A percentile compares a stretch with the other conserved stretches of the same genome.
Conservation (phyloP, 2,329 filamentous ascomycete genomes). For the Fusarium sarcochroum region DNA sequence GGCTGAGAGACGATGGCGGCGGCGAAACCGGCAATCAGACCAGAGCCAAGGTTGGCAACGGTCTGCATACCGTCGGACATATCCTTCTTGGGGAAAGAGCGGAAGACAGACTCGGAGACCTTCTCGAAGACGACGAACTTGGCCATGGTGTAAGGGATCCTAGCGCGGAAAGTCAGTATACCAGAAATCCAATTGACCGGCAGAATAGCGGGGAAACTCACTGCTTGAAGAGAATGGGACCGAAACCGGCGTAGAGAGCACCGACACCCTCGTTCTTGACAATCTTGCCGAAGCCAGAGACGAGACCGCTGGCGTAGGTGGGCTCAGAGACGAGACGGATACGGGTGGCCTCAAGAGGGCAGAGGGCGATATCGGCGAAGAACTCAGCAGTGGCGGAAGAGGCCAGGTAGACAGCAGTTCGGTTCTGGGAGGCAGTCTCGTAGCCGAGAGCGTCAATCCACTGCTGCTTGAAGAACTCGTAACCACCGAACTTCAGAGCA, state of each 20-base stretch:
- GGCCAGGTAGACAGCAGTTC: conserved; percentile 84
- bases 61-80: conserved; percentile 80
- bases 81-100: conserved; percentile 76
- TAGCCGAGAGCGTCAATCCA: conserved; percentile 84
- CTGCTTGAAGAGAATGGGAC: conserved; percentile 79
- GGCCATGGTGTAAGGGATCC: conserved; percentile 93
- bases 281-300: conserved; percentile 88
- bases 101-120: conserved; percentile 82
- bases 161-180: conserved; percentile 53
- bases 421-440: conserved; percentile 83
- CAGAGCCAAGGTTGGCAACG: conserved; percentile 78
- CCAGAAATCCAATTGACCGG: not conserved
- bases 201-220: conserved; percentile 45
- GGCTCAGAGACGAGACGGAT: conserved; percentile 93
- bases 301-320: conserved; percentile 83
- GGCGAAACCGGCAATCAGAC: conserved; percentile 77
- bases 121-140: conserved; percentile 97
- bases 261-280: conserved; percentile 84
- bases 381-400: conserved; percentile 76
- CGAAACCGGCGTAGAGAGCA: conserved; percentile 93
- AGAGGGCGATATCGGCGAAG: conserved; percentile 85
- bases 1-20: conserved; percentile 90
- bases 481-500: conserved; percentile 93
- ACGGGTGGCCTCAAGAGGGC: conserved; percentile 92
- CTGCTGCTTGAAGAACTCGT: conserved; percentile 97